Base-by-base conservation (phyloP, 768 basidiomycete species). In the Lentinula sp. region DNA sequence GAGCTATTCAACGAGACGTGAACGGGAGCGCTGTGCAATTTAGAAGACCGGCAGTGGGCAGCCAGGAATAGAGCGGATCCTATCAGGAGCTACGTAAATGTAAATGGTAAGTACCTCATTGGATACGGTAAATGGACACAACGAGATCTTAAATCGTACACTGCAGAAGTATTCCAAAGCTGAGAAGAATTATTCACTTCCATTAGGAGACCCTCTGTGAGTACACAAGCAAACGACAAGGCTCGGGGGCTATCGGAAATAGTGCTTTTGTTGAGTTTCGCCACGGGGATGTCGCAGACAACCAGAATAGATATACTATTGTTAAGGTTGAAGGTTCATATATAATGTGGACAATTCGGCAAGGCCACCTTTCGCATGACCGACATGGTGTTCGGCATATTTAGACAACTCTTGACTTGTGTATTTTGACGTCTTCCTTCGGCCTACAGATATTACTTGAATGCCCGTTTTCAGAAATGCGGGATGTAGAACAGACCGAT, bases 401-500 rank as follows among this genome's bases (percentile, higher is more conserved):
- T 63, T 43, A 81, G 59, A 72, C 64, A 61, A 73, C 62, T 48
- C 80, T 77, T 33, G 76, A 92, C 73, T 93, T 95, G 71, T 91
- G 79, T 45, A 98, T 93, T 76, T 93, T 96, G 67, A 98, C 87
- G 39, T 93, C 88, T 73, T 98, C 94, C 65, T 60, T 73, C 18
- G 85, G 85, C 39, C 87, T 84, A 42, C 28, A 58, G 37, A 45
- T 58, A 62, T 57, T 5, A 32, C 59, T 48, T 58, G 20, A 54
- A 28, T 42, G 48, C 45, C 9, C 50, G 12, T 48, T 12, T 32
- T 59, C 45, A 45, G 51, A 60, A 43, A 15, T 15, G 18, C 48
- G 36, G 35, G 32, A 42, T 65, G 48, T 61, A 61, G 36, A 23
- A 76, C 88, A 54, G 55, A 90, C 95, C 84, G 80, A 71, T 98